Percentiles rank a stretch among this genome's conserved stretches.
Evolutionary conservation across 2,329 filamentous ascomycete species (phyloP).

Genomic region (Gnomoniopsis smithogilvyi): DNA sequence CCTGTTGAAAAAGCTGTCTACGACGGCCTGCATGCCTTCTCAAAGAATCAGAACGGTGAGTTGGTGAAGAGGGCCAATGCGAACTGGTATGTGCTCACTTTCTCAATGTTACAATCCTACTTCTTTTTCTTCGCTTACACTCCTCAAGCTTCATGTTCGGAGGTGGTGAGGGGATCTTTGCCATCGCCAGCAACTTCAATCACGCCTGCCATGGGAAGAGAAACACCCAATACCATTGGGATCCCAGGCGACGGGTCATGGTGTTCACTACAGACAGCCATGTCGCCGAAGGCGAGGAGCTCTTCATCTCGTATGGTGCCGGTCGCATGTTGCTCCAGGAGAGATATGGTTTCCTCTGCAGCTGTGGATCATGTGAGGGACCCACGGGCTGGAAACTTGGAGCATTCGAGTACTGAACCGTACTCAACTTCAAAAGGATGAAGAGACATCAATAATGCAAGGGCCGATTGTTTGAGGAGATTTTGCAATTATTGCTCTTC

Average conservation of each 20-base stretch:
- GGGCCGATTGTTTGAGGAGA: too few relatives aligned
- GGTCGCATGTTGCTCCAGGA: slow-evolving; percentile 35
- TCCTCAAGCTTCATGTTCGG: slow-evolving; percentile 23
- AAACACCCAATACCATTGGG: slow-evolving; percentile 44
- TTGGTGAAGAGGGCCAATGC: slow-evolving; percentile 40
- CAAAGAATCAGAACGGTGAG: slow-evolving; percentile 22
- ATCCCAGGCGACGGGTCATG: slow-evolving; percentile 32
- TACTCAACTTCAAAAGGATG: too few relatives aligned
- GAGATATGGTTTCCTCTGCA: slow-evolving; percentile 51
- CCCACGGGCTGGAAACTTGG: background rate
- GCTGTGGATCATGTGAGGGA: slow-evolving; percentile 42
- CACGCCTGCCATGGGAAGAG: slow-evolving; percentile 47
- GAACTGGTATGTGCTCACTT: slow-evolving; percentile 39
- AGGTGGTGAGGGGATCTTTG: slow-evolving; percentile 39
- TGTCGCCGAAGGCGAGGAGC: slow-evolving; percentile 42
- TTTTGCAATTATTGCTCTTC: too few relatives aligned
- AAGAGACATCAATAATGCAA: too few relatives aligned
- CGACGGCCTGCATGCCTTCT: slow-evolving; percentile 35
- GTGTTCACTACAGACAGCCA: slow-evolving; percentile 35
- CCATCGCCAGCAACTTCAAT: slow-evolving; percentile 54
- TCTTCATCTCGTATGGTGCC: slow-evolving; percentile 48
- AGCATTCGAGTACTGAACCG: too few relatives aligned
- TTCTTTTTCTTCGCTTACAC: background rate
- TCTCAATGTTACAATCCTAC: too few relatives aligned
- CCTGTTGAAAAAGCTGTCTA: slow-evolving; percentile 29